Evolutionary conservation across 371 early-diverging fungal genomes (phyloP).

Genomic region (Mucor sp.): DNA sequence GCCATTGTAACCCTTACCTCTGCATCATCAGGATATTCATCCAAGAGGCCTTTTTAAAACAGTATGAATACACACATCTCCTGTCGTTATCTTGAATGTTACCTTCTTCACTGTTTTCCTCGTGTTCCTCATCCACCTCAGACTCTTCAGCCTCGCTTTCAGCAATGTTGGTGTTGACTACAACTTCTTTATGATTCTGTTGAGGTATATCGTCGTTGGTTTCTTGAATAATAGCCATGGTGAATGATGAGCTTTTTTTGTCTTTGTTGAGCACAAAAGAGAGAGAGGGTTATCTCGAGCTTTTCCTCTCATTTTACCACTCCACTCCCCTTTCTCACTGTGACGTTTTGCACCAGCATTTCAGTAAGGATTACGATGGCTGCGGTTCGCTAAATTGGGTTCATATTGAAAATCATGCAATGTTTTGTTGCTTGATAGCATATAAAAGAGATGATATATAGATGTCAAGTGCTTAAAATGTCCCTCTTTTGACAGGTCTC

Average conservation of each 20-base stretch:
- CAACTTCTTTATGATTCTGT: slow-evolving; percentile 6
- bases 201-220: slow-evolving; percentile 1
- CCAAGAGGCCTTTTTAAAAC: slow-evolving; percentile 31
- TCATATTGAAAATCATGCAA: neutral
- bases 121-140: slow-evolving; percentile 21
- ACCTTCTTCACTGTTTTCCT: slow-evolving; percentile 27
- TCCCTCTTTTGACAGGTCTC: too few relatives aligned
- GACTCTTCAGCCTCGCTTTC: slow-evolving; percentile 28
- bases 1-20: slow-evolving; percentile 15
- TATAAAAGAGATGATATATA: too few relatives aligned
- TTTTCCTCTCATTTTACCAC: neutral
- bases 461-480: too few relatives aligned
- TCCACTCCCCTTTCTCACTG: neutral
- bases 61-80: neutral
- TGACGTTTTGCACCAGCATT: neutral
- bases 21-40: slow-evolving; percentile 44
- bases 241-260: neutral
- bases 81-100: neutral
- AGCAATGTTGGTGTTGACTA: slow-evolving; percentile 3
- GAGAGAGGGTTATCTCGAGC: neutral
- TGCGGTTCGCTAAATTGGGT: neutral
- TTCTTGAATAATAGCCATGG: slow-evolving; percentile 8
- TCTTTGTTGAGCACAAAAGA: neutral
- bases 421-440: too few relatives aligned
- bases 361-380: too few relatives aligned